Evolutionary conservation across 169 alveolate species (phyloP).

Genomic region (Eimeria praecox): DNA sequence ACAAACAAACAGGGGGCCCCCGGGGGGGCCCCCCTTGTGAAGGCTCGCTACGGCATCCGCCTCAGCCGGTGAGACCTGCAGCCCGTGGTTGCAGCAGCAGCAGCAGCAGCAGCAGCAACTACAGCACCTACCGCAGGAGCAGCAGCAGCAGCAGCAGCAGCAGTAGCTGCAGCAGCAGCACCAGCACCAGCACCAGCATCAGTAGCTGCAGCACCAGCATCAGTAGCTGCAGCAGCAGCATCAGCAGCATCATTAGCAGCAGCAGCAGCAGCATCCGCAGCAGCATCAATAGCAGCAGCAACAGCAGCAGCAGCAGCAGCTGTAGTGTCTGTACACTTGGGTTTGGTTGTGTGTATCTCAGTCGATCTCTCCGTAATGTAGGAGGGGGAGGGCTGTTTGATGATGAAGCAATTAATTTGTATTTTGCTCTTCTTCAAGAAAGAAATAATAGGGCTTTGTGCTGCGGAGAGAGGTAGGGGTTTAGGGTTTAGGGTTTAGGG

Average conservation of each 20-base stretch:
- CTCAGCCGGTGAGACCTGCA: background rate
- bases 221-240: background rate
- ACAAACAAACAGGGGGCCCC: too few species aligned
- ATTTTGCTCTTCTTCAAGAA: conserved; percentile 67
- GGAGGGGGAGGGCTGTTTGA: conserved; percentile 63
- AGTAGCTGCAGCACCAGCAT: background rate
- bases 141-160: background rate
- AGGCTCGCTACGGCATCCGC: background rate
- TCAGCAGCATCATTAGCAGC: background rate
- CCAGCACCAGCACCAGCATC: background rate
- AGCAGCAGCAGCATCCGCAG: background rate
- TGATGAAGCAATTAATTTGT: conserved; percentile 70
- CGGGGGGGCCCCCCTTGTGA: background rate
- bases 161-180: background rate
- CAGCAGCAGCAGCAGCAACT: too few species aligned
- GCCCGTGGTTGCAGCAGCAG: background rate
- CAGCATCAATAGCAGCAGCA: background rate
- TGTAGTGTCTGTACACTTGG: background rate
- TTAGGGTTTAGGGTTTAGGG: background rate
- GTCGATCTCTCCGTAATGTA: background rate
- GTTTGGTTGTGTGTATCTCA: background rate
- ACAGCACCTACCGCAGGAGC: background rate
- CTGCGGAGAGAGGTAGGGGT: background rate
- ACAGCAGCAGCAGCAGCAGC: background rate
- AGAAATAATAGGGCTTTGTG: conserved; percentile 34